Conservation (phyloP, 352 stramenopile genomes). For the Pythium volutum region DNA sequence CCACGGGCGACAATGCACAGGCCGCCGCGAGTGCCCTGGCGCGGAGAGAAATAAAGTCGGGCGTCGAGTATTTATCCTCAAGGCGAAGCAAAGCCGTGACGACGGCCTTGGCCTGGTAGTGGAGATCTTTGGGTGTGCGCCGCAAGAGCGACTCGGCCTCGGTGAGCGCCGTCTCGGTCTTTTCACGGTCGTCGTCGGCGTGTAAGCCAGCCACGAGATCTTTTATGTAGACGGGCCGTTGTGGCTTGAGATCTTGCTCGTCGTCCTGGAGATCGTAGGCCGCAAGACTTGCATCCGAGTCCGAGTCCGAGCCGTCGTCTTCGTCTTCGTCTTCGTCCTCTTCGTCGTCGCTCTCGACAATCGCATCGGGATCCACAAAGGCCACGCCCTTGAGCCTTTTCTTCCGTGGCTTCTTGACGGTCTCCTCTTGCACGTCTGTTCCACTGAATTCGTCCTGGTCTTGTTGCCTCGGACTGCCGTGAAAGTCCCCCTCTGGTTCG, state of each 20-base stretch:
- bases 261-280: constrained; percentile 67
- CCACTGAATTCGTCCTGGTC: neutral
- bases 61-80: constrained; percentile 70
- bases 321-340: constrained; percentile 27
- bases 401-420: neutral
- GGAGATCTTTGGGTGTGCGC: constrained; percentile 52
- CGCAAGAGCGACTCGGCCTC: constrained; percentile 59
- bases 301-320: constrained; percentile 26
- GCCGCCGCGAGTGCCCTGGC: constrained; percentile 44
- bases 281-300: constrained; percentile 69
- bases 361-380: constrained; percentile 49
- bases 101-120: constrained; percentile 52
- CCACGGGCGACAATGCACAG: constrained; percentile 40
- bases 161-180: constrained; percentile 44
- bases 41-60: constrained; percentile 48
- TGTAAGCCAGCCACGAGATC: constrained; percentile 53
- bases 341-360: constrained; percentile 28
- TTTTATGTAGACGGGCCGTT: constrained; percentile 69
- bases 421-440: neutral
- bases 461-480: neutral
- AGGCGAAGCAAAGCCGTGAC: constrained; percentile 57
- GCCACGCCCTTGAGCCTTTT: constrained; percentile 23
- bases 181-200: constrained; percentile 57
- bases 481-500: neutral
- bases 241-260: constrained; percentile 58